Evolutionary conservation across 495 filamentous ascomycete genomes (phyloP).

Genomic region (Trichocladium antarcticum): DNA sequence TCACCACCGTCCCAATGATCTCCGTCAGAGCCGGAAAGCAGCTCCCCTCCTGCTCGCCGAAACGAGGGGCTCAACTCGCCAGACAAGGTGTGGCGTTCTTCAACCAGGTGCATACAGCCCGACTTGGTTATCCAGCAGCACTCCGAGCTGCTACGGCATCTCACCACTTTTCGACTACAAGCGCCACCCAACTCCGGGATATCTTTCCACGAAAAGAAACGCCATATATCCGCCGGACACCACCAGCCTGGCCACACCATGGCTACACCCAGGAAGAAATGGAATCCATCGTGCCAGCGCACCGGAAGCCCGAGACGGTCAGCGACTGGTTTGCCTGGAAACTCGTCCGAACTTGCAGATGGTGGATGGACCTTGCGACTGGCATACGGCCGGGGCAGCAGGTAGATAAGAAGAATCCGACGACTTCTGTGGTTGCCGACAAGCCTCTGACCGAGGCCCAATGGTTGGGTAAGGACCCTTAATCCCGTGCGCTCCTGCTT

Average conservation of each 20-base stretch:
- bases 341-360: constrained; percentile 27
- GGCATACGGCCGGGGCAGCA: constrained; percentile 35
- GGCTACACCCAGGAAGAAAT: constrained; percentile 43
- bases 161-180: constrained; percentile 17
- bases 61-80: constrained; percentile 27
- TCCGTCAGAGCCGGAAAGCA: constrained; percentile 19
- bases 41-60: constrained; percentile 23
- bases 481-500: neutral
- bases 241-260: constrained; percentile 59
- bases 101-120: constrained; percentile 9
- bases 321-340: constrained; percentile 40
- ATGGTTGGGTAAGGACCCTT: constrained; percentile 25
- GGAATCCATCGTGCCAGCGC: constrained; percentile 30
- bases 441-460: constrained; percentile 38
- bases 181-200: constrained; percentile 27
- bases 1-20: constrained; percentile 16
- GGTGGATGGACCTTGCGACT: constrained; percentile 38
- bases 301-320: constrained; percentile 28
- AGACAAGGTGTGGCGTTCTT: constrained; percentile 18
- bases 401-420: constrained; percentile 37
- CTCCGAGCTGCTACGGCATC: constrained; percentile 12
- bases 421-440: constrained; percentile 32
- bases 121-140: constrained; percentile 19
- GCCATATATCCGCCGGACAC: constrained; percentile 36
- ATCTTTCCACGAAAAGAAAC: constrained; percentile 42